Evolutionary conservation across 352 stramenopile genomes (phyloP), one percentile per base, ranked within the genome.

Genomic region (Globisporangium sylvaticum): DNA sequence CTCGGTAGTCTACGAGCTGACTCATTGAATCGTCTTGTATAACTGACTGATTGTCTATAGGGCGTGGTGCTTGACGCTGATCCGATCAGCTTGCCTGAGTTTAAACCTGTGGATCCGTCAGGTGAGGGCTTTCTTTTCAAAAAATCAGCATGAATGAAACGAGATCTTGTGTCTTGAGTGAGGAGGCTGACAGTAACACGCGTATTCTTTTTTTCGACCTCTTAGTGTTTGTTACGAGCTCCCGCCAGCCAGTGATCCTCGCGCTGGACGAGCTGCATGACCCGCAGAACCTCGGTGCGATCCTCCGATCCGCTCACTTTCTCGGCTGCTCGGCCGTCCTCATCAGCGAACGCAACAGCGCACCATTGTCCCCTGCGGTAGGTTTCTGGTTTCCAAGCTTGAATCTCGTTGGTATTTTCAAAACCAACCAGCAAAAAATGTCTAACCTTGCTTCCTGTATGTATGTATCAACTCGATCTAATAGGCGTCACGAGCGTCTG

Each of bases 261-360:
- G 84, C 81, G 14, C 64, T 94, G 50, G 87, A 94, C 48, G 84
- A 94, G 66, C 73, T 94, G 27, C 84, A 94, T 53, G 87, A 94
- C 63, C 84, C 87, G 1, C 87, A 94, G 77, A 94, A 92, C 64
- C 81, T 92, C 58, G 87, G 87, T 37, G 87, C 84, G 0, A 91
- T 94, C 32, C 76, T 94, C 5, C 84, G 87, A 18, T 92, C 87
- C 5, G 84, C 84, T 0, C 83, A 92, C 64, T 94, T 94, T 39
- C 76, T 94, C 24, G 87, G 84, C 58, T 90, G 81, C 54, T 73
- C 80, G 4, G 80, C 75, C 0, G 81, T 94, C 3, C 55, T 94
- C 15, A 69, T 90, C 31, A 94, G 84, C 63, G 81, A 90, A 32
- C 79, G 78, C 18, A 91, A 94, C 64, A 89, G 69, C 22, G 87